Conservation (phyloP, 2,329 filamentous ascomycete genomes). For the Alternaria sp. region DNA sequence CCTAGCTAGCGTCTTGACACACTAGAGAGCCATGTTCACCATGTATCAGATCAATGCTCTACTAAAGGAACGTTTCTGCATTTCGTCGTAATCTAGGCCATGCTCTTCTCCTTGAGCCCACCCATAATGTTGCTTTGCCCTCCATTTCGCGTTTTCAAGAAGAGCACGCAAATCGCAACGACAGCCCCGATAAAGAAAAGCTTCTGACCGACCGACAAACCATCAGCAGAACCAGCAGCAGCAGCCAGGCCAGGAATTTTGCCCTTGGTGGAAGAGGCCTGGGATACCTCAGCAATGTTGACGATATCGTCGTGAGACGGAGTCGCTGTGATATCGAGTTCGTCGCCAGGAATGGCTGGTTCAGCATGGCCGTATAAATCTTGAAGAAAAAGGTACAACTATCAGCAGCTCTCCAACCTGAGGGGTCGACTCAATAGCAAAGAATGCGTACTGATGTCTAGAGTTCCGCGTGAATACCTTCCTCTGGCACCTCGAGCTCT, state of each 20-base stretch:
- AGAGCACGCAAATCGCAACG: conserved; percentile 50
- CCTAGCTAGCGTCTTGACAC: background rate
- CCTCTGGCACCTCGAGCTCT: conserved; percentile 79
- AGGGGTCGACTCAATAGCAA: conserved; percentile 15
- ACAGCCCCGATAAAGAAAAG: conserved; percentile 53
- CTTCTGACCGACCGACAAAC: conserved; percentile 54
- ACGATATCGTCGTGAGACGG: conserved; percentile 29
- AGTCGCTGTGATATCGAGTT: conserved; percentile 50
- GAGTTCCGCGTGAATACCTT: conserved; percentile 93
- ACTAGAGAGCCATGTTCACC: background rate
- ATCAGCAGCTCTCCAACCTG: conserved; percentile 52
- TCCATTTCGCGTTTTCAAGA: conserved; percentile 46
- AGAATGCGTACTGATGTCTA: conserved; percentile 57
- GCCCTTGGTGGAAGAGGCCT: conserved; percentile 17
- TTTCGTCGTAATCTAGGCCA: conserved; percentile 41
- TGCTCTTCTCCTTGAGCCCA: conserved; percentile 48
- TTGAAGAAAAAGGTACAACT: conserved; percentile 46
- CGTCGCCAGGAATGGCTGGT: conserved; percentile 48
- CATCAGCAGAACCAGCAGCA: conserved; percentile 33
- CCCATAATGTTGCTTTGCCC: conserved; percentile 17
- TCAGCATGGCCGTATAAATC: conserved; percentile 54
- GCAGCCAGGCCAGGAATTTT: conserved; percentile 25
- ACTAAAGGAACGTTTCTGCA: conserved; percentile 8
- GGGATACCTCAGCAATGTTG: conserved; percentile 32
- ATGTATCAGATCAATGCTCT: background rate